Conservation (phyloP, 139 green algal genomes). For the Gonium pectorale region DNA sequence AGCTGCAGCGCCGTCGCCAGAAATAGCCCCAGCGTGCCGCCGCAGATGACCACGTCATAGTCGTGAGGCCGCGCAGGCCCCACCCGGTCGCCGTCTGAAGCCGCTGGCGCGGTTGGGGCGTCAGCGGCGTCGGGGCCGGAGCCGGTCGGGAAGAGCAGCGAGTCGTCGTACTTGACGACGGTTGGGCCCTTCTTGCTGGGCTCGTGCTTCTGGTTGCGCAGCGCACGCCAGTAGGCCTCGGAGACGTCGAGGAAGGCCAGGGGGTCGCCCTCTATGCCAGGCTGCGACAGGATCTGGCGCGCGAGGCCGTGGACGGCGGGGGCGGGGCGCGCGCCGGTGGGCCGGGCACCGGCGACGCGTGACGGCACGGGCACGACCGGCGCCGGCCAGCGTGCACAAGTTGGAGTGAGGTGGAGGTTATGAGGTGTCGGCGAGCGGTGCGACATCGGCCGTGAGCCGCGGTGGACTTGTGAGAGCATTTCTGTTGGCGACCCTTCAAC, state of each 20-base stretch:
- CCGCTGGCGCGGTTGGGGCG: not conserved
- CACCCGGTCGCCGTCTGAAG: not conserved
- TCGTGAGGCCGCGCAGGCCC: constrained; percentile 37
- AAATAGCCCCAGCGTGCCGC: constrained; percentile 91
- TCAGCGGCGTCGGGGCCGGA: not conserved
- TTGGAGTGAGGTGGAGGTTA: no score
- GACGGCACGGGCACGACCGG: no score
- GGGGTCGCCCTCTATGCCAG: constrained; percentile 51
- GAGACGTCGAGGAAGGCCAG: constrained; percentile 58
- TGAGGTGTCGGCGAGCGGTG: no score
- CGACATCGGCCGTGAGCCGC: no score
- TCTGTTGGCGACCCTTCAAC: no score
- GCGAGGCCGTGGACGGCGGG: constrained; percentile 21
- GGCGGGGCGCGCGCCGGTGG: no score
- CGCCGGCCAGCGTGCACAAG: no score
- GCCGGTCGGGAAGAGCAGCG: not conserved
- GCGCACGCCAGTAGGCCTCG: constrained; percentile 63
- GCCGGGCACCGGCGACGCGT: no score
- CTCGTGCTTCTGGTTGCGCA: constrained; percentile 57
- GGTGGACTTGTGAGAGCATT: no score
- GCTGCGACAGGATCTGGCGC: constrained; percentile 21
- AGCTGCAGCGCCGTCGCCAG: constrained; percentile 81
- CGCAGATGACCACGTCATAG: constrained; percentile 87
- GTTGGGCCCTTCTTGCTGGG: constrained; percentile 59
- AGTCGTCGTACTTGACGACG: constrained; percentile 38